Percentiles rank a stretch among this genome's conserved stretches.
phyloP scores from a whole-genome alignment of 2,329 filamentous ascomycete genomes.

The Tolypocladium ophioglossoides region DNA sequence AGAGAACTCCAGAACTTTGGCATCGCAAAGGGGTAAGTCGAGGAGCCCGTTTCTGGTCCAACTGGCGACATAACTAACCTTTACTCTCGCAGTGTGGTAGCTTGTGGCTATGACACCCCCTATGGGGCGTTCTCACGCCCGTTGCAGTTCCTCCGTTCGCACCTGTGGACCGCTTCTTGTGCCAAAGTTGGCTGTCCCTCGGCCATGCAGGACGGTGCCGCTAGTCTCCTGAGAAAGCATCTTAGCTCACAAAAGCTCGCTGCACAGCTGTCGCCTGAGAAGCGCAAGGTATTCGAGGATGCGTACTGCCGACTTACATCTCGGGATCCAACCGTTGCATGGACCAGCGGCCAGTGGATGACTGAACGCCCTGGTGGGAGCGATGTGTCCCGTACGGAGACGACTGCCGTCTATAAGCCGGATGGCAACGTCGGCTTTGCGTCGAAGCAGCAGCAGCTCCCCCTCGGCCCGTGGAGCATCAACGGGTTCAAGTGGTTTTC shows the following conservation, averaged over 20 bases:
- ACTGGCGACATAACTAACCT: background rate
- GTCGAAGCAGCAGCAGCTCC: constrained; percentile 10
- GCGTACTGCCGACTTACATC: constrained; percentile 43
- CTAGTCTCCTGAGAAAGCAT: constrained; percentile 36
- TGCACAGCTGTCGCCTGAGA: constrained; percentile 13
- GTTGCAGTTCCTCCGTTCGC: constrained; percentile 46
- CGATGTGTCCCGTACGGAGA: constrained; percentile 60
- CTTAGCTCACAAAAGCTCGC: constrained; percentile 20
- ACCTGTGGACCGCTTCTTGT: constrained; percentile 49
- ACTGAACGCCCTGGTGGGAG: constrained; percentile 60
- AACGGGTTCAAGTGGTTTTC: constrained; percentile 55
- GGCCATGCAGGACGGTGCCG: constrained; percentile 56
- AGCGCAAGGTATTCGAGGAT: constrained; percentile 36
- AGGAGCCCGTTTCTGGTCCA: background rate
- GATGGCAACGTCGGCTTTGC: constrained; percentile 6
- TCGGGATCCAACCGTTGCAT: constrained; percentile 37
- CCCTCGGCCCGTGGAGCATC: constrained; percentile 47
- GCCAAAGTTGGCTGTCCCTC: constrained; percentile 55
- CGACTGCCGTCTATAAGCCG: constrained; percentile 32
- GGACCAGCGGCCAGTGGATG: constrained; percentile 74
- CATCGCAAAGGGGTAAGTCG: constrained; percentile 37
- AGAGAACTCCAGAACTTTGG: constrained; percentile 48
- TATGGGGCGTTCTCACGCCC: constrained; percentile 41
- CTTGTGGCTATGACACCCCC: constrained; percentile 46
- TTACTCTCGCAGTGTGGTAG: constrained; percentile 32